Evolutionary conservation across 2,329 filamentous ascomycete genomes (phyloP), one percentile per base, ranked within the genome.

Genomic region (Aspergillus hortae): DNA sequence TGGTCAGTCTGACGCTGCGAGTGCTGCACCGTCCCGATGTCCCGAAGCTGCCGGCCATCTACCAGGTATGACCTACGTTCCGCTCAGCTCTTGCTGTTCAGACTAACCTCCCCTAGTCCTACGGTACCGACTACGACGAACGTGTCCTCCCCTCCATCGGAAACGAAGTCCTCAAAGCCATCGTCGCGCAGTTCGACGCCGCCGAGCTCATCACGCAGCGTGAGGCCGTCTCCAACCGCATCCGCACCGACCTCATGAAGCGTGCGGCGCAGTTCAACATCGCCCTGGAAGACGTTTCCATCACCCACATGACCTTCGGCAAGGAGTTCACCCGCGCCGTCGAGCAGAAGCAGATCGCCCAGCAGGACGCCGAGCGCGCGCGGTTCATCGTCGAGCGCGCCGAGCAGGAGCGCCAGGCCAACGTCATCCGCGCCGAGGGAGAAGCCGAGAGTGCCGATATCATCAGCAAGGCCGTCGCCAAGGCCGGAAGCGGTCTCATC

Each of bases 221-320:
- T 74, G 95, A 99, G 79, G 90, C 92, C 59, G 94, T 99, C 66
- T 92, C 88, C 60, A 88, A 96, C 75, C 89, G 92, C 66, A 99
- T 99, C 80, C 91, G 90, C 56, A 82, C 83, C 63, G 94, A 99
- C 72, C 85, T 99, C 46, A 87, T 94, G 69, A 91, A 88, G 78
- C 92, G 94, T 67, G 94, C 94, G 44, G 79, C 87, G 67, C 94
- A 99, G 75, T 99, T 99, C 85, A 96, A 99, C 81, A 99, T 99
- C 69, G 90, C 91, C 25, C 89, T 99, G 49, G 94, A 99, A 77
- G 94, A 99, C 69, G 94, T 99, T 55, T 95, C 90, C 69, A 99
- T 99, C 75, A 99, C 94, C 56, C 94, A 99, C 82, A 99, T 99
- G 94, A 99, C 94, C 48, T 99, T 99, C 72, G 94, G 94, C 64